phyloP scores from a whole-genome alignment of 768 basidiomycete species.

The Tylopilus sp. region DNA sequence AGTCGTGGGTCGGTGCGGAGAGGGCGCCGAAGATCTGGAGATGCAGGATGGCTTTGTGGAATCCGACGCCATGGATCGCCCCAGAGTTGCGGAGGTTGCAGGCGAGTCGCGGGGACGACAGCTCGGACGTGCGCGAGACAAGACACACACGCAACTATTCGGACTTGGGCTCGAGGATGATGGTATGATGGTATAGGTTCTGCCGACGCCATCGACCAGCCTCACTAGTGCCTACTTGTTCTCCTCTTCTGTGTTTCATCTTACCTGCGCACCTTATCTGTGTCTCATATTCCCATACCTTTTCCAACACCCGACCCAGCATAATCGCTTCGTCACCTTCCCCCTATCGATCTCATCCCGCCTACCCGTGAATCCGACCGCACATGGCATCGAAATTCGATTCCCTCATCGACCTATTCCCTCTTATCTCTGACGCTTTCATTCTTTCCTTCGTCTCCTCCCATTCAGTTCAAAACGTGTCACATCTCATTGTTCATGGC shows the following conservation, averaged over 20 bases:
- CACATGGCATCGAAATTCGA: background rate
- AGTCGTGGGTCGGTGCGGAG: background rate
- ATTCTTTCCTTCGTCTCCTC: background rate
- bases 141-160: constrained; percentile 4
- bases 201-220: background rate
- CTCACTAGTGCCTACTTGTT: too few species aligned
- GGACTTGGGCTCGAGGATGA: constrained; percentile 6
- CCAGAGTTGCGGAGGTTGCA: background rate
- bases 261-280: background rate
- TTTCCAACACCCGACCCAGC: background rate
- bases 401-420: background rate
- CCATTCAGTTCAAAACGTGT: constrained; percentile 7
- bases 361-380: background rate
- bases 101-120: constrained; percentile 19
- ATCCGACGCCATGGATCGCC: constrained; percentile 2
- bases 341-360: background rate
- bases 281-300: background rate
- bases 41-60: constrained; percentile 13
- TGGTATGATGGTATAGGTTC: constrained; percentile 16
- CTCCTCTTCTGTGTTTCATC: background rate
- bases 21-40: constrained; percentile 12
- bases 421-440: too few species aligned
- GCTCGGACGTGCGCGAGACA: constrained; percentile 17
- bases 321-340: background rate
- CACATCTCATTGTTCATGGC: background rate